These are phyloP conservation scores for Vitis vinifera DNA, from an alignment of 164 flowering plant species.

Conservation along the genomic window ASM3070453v1 NC_081822.1:13122501-13123000, in stretches of 20 bases:
- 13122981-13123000: neutral
- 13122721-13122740: constrained; percentile 3
- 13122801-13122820: too few relatives aligned
- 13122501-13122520: neutral
- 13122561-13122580: constrained; percentile 2
- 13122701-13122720: neutral
- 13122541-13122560: neutral
- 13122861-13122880: neutral
- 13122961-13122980: neutral
- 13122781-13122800: too few relatives aligned
- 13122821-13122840: too few relatives aligned
- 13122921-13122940: constrained; percentile 1
- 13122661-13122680: constrained; percentile 2
- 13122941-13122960: neutral
- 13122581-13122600: constrained; percentile 4
- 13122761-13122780: too few relatives aligned
- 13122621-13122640: constrained; percentile 6
- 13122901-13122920: too few relatives aligned
- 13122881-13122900: neutral
- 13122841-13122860: neutral
- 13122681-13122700: constrained; percentile 1
- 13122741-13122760: neutral
- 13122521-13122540: constrained; percentile 7
- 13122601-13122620: constrained; percentile 1
- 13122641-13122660: neutral